Percentiles rank a stretch among this genome's conserved stretches.
phyloP scores from a whole-genome alignment of 2,329 filamentous ascomycete species.

The Pseudogymnoascus sp. region DNA sequence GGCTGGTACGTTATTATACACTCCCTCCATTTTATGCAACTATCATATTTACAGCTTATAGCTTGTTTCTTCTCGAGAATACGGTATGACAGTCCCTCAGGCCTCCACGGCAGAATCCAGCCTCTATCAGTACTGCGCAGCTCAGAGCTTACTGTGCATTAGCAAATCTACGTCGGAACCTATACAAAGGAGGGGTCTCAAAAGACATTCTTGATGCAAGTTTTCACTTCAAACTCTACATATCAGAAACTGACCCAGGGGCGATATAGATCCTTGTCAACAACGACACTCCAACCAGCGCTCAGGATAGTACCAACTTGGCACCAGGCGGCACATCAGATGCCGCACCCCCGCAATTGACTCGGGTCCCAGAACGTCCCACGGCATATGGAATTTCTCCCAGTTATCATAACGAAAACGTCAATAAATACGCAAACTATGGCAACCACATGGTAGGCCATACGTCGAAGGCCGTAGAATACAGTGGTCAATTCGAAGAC shows the following conservation, averaged over 20 bases:
- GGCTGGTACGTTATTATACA: conserved; percentile 36
- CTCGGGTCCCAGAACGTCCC: conserved; percentile 14
- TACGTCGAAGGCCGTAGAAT: background rate
- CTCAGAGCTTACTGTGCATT: background rate
- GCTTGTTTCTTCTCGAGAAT: conserved; percentile 39
- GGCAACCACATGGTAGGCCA: background rate
- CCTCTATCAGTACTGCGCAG: background rate
- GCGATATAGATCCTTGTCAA: conserved; percentile 23
- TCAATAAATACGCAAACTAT: background rate
- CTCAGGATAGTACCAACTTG: conserved; percentile 16
- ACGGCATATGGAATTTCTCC: conserved; percentile 21
- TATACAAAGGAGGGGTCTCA: conserved; percentile 42
- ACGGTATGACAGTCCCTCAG: conserved; percentile 38
- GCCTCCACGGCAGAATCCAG: background rate
- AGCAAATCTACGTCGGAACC: conserved; percentile 39
- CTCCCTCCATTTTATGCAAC: background rate
- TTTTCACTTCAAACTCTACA: background rate
- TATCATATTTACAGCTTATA: conserved; percentile 12
- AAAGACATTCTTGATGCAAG: conserved; percentile 37
- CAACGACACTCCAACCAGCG: conserved; percentile 16
- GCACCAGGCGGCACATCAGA: conserved; percentile 16
- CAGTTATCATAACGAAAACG: background rate
- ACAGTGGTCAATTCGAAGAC: background rate
- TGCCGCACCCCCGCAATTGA: conserved; percentile 14
- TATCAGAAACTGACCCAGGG: conserved; percentile 13